A percentile compares a stretch with the other conserved stretches of the same genome.
Evolutionary conservation across 1,284 basidiomycete genomes (phyloP).

Genomic region (Thelephora terrestris): DNA sequence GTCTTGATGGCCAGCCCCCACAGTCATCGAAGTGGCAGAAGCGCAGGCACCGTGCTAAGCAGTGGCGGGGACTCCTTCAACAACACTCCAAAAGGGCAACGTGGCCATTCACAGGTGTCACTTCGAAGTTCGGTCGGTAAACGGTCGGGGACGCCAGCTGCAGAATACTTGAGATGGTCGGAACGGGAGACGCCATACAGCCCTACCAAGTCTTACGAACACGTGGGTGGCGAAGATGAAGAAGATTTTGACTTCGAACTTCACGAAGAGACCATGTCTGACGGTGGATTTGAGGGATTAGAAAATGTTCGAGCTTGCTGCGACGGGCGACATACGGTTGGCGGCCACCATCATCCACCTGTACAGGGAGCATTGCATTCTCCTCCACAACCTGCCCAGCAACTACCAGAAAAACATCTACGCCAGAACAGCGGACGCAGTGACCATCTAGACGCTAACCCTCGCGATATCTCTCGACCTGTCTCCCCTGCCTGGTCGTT

Average conservation of each 20-base stretch:
- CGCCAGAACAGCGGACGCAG: constrained; percentile 11
- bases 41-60: constrained; percentile 33
- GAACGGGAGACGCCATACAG: constrained; percentile 56
- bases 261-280: constrained; percentile 63
- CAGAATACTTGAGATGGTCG: constrained; percentile 76
- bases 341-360: constrained; percentile 40
- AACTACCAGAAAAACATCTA: constrained; percentile 9
- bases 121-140: constrained; percentile 67
- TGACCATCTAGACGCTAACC: constrained; percentile 37
- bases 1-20: constrained; percentile 47
- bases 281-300: constrained; percentile 84
- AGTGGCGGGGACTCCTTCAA: constrained; percentile 46
- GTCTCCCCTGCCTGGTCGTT: constrained; percentile 74
- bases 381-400: constrained; percentile 15
- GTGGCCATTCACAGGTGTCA: constrained; percentile 68
- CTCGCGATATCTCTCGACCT: constrained; percentile 46
- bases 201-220: constrained; percentile 58
- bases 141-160: constrained; percentile 79
- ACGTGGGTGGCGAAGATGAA: constrained; percentile 40
- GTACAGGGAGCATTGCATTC: constrained; percentile 8
- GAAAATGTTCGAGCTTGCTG: constrained; percentile 95
- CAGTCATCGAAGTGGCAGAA: constrained; percentile 59
- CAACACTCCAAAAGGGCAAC: constrained; percentile 63
- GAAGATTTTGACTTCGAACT: constrained; percentile 79
- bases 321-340: constrained; percentile 83